phyloP scores from a whole-genome alignment of 2,329 filamentous ascomycete species.

The Akanthomyces lecanii region DNA sequence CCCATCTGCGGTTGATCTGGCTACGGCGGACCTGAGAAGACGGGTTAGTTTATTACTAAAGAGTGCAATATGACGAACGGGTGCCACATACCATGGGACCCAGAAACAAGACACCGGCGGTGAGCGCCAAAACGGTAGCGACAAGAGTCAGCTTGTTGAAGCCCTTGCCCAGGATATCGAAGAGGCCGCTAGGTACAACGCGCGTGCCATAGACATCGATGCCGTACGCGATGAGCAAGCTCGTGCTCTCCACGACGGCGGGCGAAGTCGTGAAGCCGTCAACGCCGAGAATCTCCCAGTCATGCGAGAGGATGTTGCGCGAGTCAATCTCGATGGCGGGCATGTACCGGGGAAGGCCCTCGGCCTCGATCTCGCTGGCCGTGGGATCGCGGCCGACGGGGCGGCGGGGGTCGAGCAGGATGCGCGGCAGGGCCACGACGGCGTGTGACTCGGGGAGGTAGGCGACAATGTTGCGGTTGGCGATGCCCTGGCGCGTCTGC shows the following conservation, averaged over 20 bases:
- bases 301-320: conserved; percentile 73
- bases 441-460: conserved; percentile 69
- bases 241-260: conserved; percentile 85
- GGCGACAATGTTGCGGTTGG: conserved; percentile 74
- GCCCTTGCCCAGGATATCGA: conserved; percentile 88
- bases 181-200: conserved; percentile 80
- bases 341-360: conserved; percentile 73
- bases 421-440: conserved; percentile 74
- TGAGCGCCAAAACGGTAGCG: conserved; percentile 75
- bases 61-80: background rate
- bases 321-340: conserved; percentile 81
- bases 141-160: conserved; percentile 89
- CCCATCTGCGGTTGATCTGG: conserved; percentile 64
- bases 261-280: conserved; percentile 69
- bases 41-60: conserved; percentile 29
- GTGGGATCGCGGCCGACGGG: conserved; percentile 82
- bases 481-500: conserved; percentile 88
- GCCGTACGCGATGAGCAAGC: conserved; percentile 82
- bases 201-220: conserved; percentile 84
- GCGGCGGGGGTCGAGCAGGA: conserved; percentile 77
- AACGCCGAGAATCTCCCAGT: conserved; percentile 75
- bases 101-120: conserved; percentile 70
- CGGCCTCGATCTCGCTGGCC: conserved; percentile 67
- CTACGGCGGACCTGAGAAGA: conserved; percentile 52
- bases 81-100: conserved; percentile 72